Percentiles rank a stretch among this genome's conserved stretches.
phyloP scores from a whole-genome alignment of 495 filamentous ascomycete species.

The Cercophora newfieldiana region DNA sequence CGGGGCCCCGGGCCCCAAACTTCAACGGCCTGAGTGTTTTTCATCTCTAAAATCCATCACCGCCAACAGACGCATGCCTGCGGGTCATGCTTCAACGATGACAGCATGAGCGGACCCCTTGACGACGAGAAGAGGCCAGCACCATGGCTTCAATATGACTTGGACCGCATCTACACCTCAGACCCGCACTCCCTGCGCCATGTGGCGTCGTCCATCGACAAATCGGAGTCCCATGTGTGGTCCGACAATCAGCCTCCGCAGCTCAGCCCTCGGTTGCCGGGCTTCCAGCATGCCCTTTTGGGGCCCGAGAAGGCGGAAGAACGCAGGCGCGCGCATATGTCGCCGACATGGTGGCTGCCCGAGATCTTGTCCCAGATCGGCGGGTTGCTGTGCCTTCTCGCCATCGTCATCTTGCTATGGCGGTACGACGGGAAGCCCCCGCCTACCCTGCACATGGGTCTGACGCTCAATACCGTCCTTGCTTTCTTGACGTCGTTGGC shows the following conservation, averaged over 20 bases:
- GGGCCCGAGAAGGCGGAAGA: constrained; percentile 12
- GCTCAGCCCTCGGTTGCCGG: neutral
- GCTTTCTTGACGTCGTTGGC: constrained; percentile 46
- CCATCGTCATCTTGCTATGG: constrained; percentile 39
- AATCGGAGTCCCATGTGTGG: neutral
- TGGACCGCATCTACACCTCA: neutral
- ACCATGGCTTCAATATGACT: neutral
- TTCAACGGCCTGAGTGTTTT: no score
- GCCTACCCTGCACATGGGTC: constrained; percentile 43
- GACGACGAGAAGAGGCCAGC: neutral
- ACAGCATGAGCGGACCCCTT: neutral
- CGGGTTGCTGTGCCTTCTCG: constrained; percentile 15
- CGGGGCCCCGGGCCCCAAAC: no score
- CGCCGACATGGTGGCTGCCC: constrained; percentile 14
- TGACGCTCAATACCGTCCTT: constrained; percentile 48
- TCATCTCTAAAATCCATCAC: no score
- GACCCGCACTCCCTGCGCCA: neutral
- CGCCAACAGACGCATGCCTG: neutral
- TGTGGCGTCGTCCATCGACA: neutral
- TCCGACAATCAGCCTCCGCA: neutral
- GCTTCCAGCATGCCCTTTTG: neutral
- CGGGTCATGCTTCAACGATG: neutral
- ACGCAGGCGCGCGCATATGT: neutral
- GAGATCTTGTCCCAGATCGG: constrained; percentile 17
- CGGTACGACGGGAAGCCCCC: constrained; percentile 40